Percentiles rank a stretch among this genome's conserved stretches.
Conservation (phyloP, 23 red algal species). For the Gracilaria vermiculophylla region DNA sequence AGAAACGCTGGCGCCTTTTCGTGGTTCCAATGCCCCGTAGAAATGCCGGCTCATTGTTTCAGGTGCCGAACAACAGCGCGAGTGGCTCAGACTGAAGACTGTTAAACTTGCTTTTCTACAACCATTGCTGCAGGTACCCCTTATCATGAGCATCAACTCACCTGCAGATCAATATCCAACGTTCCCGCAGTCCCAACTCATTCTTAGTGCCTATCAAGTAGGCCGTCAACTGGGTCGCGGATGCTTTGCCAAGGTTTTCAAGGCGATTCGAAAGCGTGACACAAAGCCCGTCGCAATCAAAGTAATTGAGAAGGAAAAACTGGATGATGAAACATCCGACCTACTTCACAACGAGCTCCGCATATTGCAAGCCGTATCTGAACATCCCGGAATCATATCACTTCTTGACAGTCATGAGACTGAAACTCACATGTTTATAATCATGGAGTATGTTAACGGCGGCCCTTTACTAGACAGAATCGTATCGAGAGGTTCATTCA, state of each 20-base stretch:
- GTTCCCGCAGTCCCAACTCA: slow-evolving; percentile 6
- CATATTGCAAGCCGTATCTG: slow-evolving; percentile 52
- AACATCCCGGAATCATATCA: slow-evolving; percentile 66
- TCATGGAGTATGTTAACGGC: slow-evolving; percentile 74
- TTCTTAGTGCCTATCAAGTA: slow-evolving; percentile 25
- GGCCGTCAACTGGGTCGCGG: slow-evolving; percentile 42
- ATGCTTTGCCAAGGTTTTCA: slow-evolving; percentile 66
- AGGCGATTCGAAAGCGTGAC: slow-evolving; percentile 33
- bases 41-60: not conserved
- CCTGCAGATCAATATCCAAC: not conserved
- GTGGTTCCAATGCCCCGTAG: not conserved
- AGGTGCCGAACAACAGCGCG: not conserved
- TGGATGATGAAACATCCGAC: slow-evolving; percentile 40
- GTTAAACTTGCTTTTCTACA: not conserved
- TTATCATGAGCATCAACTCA: not conserved
- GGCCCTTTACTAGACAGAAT: slow-evolving; percentile 83
- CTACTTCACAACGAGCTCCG: slow-evolving; percentile 68
- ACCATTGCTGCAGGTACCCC: not conserved
- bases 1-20: not conserved
- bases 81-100: not conserved
- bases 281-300: slow-evolving; percentile 54
- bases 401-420: slow-evolving; percentile 47
- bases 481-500: slow-evolving; percentile 60
- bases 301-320: slow-evolving; percentile 49
- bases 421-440: slow-evolving; percentile 63